These are phyloP conservation scores for Chlamydomonas schloesseri DNA, from an alignment of 139 green algal genomes.

Conservation along the genomic window DNA sequence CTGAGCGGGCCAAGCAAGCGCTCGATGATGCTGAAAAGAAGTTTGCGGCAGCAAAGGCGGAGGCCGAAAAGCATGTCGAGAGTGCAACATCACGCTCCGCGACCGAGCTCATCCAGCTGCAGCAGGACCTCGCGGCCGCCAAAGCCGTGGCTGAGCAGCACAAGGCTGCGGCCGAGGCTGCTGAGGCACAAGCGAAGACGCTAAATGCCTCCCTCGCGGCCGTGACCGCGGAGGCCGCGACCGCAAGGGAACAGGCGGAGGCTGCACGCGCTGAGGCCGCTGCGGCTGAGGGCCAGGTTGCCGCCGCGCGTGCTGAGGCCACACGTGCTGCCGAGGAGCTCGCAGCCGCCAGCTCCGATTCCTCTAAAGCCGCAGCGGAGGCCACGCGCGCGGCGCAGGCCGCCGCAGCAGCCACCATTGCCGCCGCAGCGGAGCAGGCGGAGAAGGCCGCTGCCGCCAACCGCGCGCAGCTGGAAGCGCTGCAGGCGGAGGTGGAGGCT, in stretches of 20 bases:
- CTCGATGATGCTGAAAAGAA: no score
- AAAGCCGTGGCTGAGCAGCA: slow-evolving; percentile 1
- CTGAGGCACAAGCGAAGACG: neutral
- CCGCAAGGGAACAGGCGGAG: neutral
- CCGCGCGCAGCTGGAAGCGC: slow-evolving; percentile 19
- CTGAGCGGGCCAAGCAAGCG: no score
- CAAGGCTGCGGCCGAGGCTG: neutral
- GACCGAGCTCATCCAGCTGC: no score
- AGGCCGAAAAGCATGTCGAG: no score
- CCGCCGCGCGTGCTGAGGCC: neutral
- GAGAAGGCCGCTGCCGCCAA: slow-evolving; percentile 9
- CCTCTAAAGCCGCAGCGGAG: neutral
- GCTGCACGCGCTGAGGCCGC: neutral
- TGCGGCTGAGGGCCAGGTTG: neutral
- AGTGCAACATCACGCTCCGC: no score
- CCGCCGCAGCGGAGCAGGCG: neutral
- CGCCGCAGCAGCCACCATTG: neutral
- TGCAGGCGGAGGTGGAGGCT: neutral
- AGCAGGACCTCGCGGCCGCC: neutral
- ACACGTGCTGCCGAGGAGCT: neutral
- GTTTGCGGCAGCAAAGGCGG: no score
- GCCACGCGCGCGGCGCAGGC: neutral
- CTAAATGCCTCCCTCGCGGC: neutral
- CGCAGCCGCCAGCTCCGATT: neutral
- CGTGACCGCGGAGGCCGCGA: neutral